Conservation (phyloP, 805 yeast species). For the Metschnikowia continentalis region DNA sequence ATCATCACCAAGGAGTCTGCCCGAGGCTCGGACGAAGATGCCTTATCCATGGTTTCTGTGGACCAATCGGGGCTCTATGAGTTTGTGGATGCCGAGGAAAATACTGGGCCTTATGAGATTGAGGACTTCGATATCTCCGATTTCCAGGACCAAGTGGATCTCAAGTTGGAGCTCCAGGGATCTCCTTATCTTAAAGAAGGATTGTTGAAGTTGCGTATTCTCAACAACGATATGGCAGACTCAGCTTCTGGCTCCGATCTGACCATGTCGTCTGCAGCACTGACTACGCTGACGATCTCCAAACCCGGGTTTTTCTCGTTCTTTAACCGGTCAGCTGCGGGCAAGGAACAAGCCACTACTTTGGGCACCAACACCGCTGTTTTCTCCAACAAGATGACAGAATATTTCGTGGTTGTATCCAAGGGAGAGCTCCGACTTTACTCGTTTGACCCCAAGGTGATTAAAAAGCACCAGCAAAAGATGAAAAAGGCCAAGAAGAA, state of each 20-base stretch:
- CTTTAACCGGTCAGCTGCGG: conserved; percentile 15
- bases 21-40: conserved; percentile 23
- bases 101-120: conserved; percentile 19
- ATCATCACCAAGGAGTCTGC: conserved; percentile 31
- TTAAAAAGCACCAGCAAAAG: conserved; percentile 38
- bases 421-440: conserved; percentile 61
- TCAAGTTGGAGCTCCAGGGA: conserved; percentile 60
- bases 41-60: conserved; percentile 33
- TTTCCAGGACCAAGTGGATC: conserved; percentile 50
- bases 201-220: conserved; percentile 41
- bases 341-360: conserved; percentile 3
- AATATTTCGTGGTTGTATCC: conserved; percentile 61
- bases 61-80: conserved; percentile 24
- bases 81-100: conserved; percentile 9
- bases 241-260: conserved; percentile 4
- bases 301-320: conserved; percentile 14
- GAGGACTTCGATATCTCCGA: conserved; percentile 38
- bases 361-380: conserved; percentile 12
- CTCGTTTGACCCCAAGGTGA: conserved; percentile 45
- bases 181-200: conserved; percentile 82
- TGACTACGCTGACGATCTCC: conserved; percentile 10
- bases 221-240: conserved; percentile 37
- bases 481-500: conserved; percentile 20
- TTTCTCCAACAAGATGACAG: conserved; percentile 32
- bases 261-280: conserved; percentile 10